A percentile compares a stretch with the other conserved stretches of the same genome.
phyloP scores from a whole-genome alignment of 805 yeast species.

The Groenewaldozyma salmanticensis region DNA sequence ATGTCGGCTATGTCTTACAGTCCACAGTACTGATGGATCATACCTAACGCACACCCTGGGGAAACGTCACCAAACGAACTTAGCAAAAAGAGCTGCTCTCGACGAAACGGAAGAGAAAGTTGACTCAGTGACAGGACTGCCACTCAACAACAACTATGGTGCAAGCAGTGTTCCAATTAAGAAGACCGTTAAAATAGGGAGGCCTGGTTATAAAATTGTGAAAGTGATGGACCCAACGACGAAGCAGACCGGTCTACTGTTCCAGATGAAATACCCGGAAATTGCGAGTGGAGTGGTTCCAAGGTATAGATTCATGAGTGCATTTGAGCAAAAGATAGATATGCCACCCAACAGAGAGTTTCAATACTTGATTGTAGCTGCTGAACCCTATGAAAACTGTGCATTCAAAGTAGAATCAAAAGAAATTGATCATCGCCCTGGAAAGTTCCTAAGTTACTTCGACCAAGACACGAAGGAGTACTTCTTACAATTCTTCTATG shows the following conservation, averaged over 20 bases:
- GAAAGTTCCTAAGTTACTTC: slow-evolving; percentile 57
- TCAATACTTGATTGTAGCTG: slow-evolving; percentile 73
- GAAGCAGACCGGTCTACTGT: slow-evolving; percentile 52
- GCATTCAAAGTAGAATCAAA: slow-evolving; percentile 63
- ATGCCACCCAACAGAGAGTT: slow-evolving; percentile 34
- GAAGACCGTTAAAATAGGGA: slow-evolving; percentile 55
- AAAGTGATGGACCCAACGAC: slow-evolving; percentile 58
- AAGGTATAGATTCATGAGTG: slow-evolving; percentile 64
- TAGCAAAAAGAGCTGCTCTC: slow-evolving; percentile 48
- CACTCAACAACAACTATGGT: slow-evolving; percentile 5
- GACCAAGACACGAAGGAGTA: slow-evolving; percentile 60
- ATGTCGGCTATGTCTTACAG: slow-evolving; percentile 74
- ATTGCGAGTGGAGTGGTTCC: slow-evolving; percentile 42
- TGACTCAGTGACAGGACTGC: slow-evolving; percentile 9
- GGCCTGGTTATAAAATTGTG: slow-evolving; percentile 59
- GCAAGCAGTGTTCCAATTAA: slow-evolving; percentile 34
- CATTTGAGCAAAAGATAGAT: slow-evolving; percentile 54
- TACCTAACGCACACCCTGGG: slow-evolving; percentile 82
- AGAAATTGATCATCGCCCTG: slow-evolving; percentile 34
- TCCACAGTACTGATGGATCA: slow-evolving; percentile 71
- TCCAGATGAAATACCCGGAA: slow-evolving; percentile 49
- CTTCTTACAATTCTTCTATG: slow-evolving; percentile 60
- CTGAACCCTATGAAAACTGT: slow-evolving; percentile 81
- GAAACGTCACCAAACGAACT: slow-evolving; percentile 64
- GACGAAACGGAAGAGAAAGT: slow-evolving; percentile 28